Evolutionary conservation across 345 rosid genomes (phyloP), one percentile per base, ranked within the genome.

Genomic region (Brassica cretica): DNA sequence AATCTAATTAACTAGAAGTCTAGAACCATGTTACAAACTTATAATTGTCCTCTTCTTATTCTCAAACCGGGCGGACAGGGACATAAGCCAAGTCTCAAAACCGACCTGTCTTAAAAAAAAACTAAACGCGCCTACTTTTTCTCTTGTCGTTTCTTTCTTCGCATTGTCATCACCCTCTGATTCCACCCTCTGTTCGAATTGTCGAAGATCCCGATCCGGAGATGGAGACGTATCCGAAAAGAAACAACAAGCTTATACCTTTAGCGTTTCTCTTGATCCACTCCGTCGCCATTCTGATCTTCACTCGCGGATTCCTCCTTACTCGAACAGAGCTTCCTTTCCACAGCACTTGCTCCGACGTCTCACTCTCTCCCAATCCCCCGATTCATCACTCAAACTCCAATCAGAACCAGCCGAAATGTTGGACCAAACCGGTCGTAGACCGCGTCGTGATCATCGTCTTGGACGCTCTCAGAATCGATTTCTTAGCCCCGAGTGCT

Each of bases 271-370:
- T 82, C 39, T 72, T 73, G 70, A 78, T 93, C 80, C 99, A 91
- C 76, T 39, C 77, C 21, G 35, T 86, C 6, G 95, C 88, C 19
- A 81, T 94, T 73, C 81, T 88, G 9, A 82, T 95, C 2, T 91
- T 95, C 86, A 85, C 89, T 0, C 84, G 89, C 79, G 99, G 99
- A 1, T 95, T 95, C 82, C 86, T 95, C 41, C 88, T 95, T 5
- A 93, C 99, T 61, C 89, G 99, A 81, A 93, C 97, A 0, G 99
- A 95, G 84, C 99, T 89, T 72, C 94, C 98, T 14, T 79, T 86
- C 67, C 84, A 75, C 84, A 89, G 92, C 81, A 68, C 82, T 59
- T 85, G 90, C 88, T 84, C 93, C 66, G 97, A 93, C 77, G 80
- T 86, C 18, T 84, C 86, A 56, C 80, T 70, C 1, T 93, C 82